Percentiles rank a stretch among this genome's conserved stretches.
Conservation (phyloP, 2,329 filamentous ascomycete species). For the Neurospora sp. region DNA sequence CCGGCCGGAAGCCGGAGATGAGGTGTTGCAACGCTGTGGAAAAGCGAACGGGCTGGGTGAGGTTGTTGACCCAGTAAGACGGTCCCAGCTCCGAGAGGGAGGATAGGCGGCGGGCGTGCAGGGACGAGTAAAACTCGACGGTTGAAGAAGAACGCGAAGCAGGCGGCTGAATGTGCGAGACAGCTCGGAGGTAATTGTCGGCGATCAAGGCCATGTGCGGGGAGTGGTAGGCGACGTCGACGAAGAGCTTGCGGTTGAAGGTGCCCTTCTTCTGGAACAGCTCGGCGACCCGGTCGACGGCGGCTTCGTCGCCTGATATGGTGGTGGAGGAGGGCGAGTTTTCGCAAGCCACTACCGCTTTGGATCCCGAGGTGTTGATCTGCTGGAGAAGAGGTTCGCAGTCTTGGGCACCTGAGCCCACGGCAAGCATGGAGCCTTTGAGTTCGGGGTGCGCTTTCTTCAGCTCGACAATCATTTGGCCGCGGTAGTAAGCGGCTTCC, state of each 20-base stretch:
- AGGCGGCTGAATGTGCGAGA: constrained; percentile 14
- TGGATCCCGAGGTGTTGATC: constrained; percentile 8
- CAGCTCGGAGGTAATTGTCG: constrained; percentile 29
- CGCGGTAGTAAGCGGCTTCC: constrained; percentile 29
- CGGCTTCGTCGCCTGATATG: constrained; percentile 20
- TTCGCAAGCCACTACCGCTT: constrained; percentile 16
- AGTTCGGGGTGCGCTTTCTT: constrained; percentile 27
- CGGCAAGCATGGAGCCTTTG: constrained; percentile 19
- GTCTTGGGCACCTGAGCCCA: constrained; percentile 13
- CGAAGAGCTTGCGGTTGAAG: constrained; percentile 37
- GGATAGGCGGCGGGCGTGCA: constrained; percentile 28
- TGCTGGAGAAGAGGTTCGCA: constrained; percentile 15
- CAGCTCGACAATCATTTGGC: constrained; percentile 29
- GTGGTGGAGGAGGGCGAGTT: constrained; percentile 20
- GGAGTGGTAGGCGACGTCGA: constrained; percentile 44
- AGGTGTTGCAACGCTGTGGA: constrained; percentile 20
- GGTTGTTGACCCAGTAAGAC: constrained; percentile 35
- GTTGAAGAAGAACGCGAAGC: constrained; percentile 18
- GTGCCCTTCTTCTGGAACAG: constrained; percentile 31
- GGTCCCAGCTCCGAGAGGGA: constrained; percentile 25
- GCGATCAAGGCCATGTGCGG: constrained; percentile 39
- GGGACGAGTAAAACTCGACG: constrained; percentile 34
- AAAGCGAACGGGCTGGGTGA: constrained; percentile 33
- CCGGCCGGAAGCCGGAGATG: constrained; percentile 20
- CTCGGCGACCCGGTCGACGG: constrained; percentile 33